A percentile compares a stretch with the other conserved stretches of the same genome.
These are phyloP conservation scores for Rhodamnia argentea DNA, from an alignment of 345 rosid species.

Conservation along the genomic window DNA sequence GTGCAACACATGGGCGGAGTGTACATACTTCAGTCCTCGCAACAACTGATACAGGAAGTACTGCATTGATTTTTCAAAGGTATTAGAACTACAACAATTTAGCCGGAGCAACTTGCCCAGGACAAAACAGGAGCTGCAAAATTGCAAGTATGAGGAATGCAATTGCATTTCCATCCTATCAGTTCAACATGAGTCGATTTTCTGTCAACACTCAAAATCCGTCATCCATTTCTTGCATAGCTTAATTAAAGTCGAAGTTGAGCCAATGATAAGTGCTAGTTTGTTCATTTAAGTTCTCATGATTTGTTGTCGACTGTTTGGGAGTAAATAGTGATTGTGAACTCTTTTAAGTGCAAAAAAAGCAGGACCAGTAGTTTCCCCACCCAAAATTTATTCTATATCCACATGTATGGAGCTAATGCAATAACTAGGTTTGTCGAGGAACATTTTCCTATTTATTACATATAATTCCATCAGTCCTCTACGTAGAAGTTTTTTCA, in stretches of 20 bases:
- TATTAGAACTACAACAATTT: not conserved
- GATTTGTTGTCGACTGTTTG: not conserved
- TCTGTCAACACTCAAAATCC: not conserved
- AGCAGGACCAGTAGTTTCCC: not conserved
- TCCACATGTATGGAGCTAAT: not conserved
- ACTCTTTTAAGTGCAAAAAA: not conserved
- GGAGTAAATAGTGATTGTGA: not conserved
- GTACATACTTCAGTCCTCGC: slow-evolving; percentile 70
- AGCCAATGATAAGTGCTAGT: not conserved
- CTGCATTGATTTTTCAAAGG: slow-evolving; percentile 26
- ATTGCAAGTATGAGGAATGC: not conserved
- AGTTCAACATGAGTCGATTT: not conserved
- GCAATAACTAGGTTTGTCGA: not conserved
- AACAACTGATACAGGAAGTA: slow-evolving; percentile 62
- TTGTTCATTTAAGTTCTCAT: not conserved
- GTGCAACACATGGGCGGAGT: slow-evolving; percentile 66
- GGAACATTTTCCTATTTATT: not conserved
- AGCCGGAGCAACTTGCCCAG: not conserved
- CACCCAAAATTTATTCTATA: not conserved
- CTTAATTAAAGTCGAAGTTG: not conserved
- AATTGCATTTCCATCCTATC: not conserved
- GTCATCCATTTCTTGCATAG: not conserved
- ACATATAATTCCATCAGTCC: not conserved
- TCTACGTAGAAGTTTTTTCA: not conserved
- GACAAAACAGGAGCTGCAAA: slow-evolving; percentile 1